Conservation (phyloP, 148 eudicot species). For the Camellia japonica region DNA sequence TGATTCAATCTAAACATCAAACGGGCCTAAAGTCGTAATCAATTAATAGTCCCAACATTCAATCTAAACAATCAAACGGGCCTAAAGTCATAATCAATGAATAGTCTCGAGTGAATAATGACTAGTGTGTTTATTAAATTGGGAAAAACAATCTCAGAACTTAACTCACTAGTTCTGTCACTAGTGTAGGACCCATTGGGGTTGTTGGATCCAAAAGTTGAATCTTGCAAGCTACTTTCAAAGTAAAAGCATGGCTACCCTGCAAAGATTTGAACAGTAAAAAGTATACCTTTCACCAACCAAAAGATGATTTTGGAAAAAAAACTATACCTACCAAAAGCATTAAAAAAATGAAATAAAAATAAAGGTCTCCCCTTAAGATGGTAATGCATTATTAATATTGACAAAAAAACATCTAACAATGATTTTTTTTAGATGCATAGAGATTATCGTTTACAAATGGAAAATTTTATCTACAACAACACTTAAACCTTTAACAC, state of each 20-base stretch:
- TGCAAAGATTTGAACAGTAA: background rate
- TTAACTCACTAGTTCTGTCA: no score
- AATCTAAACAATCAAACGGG: no score
- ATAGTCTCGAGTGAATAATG: no score
- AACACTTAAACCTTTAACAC: no score
- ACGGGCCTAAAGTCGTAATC: no score
- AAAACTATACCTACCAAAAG: conserved; percentile 1
- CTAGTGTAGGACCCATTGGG: background rate
- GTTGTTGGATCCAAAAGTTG: background rate
- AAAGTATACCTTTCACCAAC: conserved; percentile 6
- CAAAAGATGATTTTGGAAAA: background rate
- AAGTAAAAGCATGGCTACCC: background rate
- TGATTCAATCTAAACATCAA: no score
- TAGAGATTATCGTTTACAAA: no score
- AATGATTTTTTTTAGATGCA: no score
- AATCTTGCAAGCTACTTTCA: background rate
- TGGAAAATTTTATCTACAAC: no score
- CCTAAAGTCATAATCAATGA: no score
- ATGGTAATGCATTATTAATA: background rate
- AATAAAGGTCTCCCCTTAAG: background rate
- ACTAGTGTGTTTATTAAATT: background rate
- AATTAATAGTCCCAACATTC: no score
- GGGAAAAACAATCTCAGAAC: background rate
- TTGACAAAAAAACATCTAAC: no score
- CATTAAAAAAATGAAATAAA: background rate